A percentile compares a stretch with the other conserved stretches of the same genome.
These are phyloP conservation scores for Mrakia frigida DNA, from an alignment of 768 basidiomycete species.

Conservation along the genomic window DNA sequence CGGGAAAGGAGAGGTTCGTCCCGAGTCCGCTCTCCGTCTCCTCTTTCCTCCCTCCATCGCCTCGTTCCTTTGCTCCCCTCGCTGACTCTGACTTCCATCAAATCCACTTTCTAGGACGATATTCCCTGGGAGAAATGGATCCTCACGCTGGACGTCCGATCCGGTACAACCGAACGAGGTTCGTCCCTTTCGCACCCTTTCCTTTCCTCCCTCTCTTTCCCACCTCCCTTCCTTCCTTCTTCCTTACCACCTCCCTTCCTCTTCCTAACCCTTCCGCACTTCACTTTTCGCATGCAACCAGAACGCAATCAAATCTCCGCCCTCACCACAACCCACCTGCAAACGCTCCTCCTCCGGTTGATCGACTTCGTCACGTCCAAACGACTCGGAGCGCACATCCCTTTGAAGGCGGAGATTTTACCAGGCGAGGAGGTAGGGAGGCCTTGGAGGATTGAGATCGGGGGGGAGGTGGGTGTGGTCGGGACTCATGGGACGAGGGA, in stretches of 20 bases:
- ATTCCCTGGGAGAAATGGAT: slow-evolving; percentile 25
- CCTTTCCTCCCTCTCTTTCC: not conserved
- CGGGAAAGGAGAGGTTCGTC: slow-evolving; percentile 14
- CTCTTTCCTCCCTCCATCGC: not conserved
- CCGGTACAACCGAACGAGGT: slow-evolving; percentile 22
- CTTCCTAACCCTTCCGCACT: not conserved
- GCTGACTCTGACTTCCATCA: not conserved
- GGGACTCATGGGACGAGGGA: no score
- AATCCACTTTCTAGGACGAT: not conserved
- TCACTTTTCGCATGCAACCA: not conserved
- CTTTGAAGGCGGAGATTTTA: slow-evolving; percentile 1
- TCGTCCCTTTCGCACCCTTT: not conserved
- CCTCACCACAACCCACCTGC: not conserved
- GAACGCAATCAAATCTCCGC: slow-evolving; percentile 9
- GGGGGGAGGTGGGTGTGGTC: not conserved
- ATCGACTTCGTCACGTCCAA: slow-evolving; percentile 7
- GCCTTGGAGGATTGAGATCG: not conserved
- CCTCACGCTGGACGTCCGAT: not conserved
- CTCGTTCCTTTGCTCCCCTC: not conserved
- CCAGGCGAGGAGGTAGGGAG: not conserved
- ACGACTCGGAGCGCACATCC: slow-evolving; percentile 9
- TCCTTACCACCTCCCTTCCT: not conserved
- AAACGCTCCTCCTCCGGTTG: not conserved
- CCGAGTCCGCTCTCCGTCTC: not conserved
- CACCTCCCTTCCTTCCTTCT: not conserved